Conservation (phyloP, 2,329 filamentous ascomycete species). For the Mollisiaceae sp. region DNA sequence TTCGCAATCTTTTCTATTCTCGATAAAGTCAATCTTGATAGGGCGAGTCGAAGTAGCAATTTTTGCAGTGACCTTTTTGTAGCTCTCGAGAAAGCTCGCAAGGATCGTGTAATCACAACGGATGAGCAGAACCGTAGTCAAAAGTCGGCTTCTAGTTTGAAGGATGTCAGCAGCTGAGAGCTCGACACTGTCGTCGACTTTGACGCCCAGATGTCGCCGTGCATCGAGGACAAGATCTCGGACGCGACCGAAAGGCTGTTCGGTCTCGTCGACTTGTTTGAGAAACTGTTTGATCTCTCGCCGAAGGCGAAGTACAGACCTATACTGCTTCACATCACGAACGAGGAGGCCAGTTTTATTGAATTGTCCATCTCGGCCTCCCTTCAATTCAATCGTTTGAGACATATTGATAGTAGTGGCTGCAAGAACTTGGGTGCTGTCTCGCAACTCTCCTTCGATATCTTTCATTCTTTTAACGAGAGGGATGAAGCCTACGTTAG, state of each 20-base stretch:
- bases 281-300: conserved; percentile 41
- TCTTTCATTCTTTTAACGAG: conserved; percentile 34
- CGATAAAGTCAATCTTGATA: conserved; percentile 30
- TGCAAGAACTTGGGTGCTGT: conserved; percentile 12
- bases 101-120: conserved; percentile 37
- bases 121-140: conserved; percentile 35
- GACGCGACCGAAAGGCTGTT: conserved; percentile 48
- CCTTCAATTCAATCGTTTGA: conserved; percentile 28
- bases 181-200: conserved; percentile 27
- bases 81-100: conserved; percentile 30
- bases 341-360: conserved; percentile 32
- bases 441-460: conserved; percentile 32
- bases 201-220: conserved; percentile 37
- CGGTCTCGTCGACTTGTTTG: conserved; percentile 42
- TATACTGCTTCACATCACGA: conserved; percentile 34
- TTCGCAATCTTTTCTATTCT: conserved; percentile 36
- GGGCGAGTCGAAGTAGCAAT: conserved; percentile 6
- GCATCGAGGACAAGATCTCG: conserved; percentile 44
- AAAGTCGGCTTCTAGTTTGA: conserved; percentile 43
- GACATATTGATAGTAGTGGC: conserved; percentile 15
- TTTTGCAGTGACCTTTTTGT: conserved; percentile 23
- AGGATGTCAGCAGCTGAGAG: conserved; percentile 41
- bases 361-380: conserved; percentile 37
- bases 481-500: conserved; percentile 44
- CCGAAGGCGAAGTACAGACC: conserved; percentile 40